Conservation (phyloP, 1,284 basidiomycete species). For the Spongiforma sp. region DNA sequence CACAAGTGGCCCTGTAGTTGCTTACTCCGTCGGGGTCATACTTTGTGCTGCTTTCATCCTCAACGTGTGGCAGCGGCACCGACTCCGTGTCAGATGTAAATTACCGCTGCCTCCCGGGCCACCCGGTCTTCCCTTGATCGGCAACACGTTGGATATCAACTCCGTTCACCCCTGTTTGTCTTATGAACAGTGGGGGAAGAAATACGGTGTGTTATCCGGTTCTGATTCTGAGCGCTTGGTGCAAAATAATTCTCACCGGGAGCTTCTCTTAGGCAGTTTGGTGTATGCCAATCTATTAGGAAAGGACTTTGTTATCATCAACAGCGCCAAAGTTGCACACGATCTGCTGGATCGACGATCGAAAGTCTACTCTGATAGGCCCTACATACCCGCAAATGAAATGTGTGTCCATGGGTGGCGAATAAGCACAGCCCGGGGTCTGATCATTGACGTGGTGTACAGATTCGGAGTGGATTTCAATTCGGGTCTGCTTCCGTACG, state of each 20-base stretch:
- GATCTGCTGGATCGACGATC: slow-evolving; percentile 49
- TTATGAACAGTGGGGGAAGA: slow-evolving; percentile 36
- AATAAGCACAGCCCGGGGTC: too few species aligned
- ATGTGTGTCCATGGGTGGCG: too few species aligned
- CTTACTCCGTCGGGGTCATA: slow-evolving; percentile 13
- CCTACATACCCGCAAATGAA: slow-evolving; percentile 28
- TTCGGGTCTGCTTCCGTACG: slow-evolving; percentile 33
- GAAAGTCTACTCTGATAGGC: slow-evolving; percentile 48
- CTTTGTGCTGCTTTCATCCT: slow-evolving; percentile 12
- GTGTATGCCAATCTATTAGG: slow-evolving; percentile 42
- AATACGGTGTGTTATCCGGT: slow-evolving; percentile 28
- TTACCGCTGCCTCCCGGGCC: slow-evolving; percentile 37
- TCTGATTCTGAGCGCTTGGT: background rate
- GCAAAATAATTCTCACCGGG: background rate
- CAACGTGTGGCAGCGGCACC: slow-evolving; percentile 21
- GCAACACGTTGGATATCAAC: slow-evolving; percentile 28
- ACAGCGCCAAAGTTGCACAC: slow-evolving; percentile 40
- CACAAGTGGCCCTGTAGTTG: slow-evolving; percentile 5
- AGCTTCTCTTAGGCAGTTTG: slow-evolving; percentile 35
- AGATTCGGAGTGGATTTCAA: slow-evolving; percentile 40
- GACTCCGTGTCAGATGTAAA: slow-evolving; percentile 17
- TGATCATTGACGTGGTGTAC: slow-evolving; percentile 6
- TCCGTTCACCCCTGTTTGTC: slow-evolving; percentile 31
- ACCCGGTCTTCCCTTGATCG: slow-evolving; percentile 33
- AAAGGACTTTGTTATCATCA: slow-evolving; percentile 45